These are phyloP conservation scores for Cyberlindnera misumaiensis DNA, from an alignment of 805 yeast species.

Conservation along the genomic window DNA sequence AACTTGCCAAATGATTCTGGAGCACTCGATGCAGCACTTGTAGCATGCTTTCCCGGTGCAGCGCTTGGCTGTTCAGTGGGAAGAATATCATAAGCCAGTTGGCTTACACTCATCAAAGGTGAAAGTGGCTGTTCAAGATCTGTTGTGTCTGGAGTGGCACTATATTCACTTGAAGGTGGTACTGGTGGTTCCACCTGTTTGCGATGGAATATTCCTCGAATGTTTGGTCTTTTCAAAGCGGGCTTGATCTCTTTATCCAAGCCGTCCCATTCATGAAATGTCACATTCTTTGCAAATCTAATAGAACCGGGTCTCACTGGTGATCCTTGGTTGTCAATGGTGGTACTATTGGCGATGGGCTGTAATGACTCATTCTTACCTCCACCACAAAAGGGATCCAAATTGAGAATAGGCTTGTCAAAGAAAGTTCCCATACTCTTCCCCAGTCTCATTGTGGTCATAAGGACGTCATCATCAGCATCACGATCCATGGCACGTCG, in stretches of 20 bases:
- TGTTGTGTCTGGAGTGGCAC: constrained; percentile 19
- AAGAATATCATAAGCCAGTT: background rate
- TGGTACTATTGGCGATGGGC: constrained; percentile 1
- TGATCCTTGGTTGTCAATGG: background rate
- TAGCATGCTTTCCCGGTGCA: background rate
- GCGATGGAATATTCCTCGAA: background rate
- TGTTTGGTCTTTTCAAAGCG: background rate
- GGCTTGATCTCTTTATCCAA: background rate
- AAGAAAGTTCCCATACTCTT: background rate
- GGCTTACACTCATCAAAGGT: background rate
- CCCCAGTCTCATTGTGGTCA: constrained; percentile 2
- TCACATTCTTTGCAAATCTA: constrained; percentile 3
- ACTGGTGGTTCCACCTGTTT: background rate
- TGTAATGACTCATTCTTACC: background rate
- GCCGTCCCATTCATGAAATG: constrained; percentile 1
- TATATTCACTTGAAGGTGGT: constrained; percentile 19
- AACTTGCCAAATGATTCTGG: background rate
- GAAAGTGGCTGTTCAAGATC: background rate
- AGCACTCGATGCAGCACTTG: background rate
- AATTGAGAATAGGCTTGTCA: background rate
- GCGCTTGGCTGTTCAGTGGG: background rate
- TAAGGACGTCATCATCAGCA: constrained; percentile 3
- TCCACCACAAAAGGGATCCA: constrained; percentile 1
- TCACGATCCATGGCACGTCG: constrained; percentile 1
- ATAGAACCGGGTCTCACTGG: constrained; percentile 1